A percentile compares a stretch with the other conserved stretches of the same genome.
phyloP scores from a whole-genome alignment of 1,284 basidiomycete species.

The Abortiporus biennis region DNA sequence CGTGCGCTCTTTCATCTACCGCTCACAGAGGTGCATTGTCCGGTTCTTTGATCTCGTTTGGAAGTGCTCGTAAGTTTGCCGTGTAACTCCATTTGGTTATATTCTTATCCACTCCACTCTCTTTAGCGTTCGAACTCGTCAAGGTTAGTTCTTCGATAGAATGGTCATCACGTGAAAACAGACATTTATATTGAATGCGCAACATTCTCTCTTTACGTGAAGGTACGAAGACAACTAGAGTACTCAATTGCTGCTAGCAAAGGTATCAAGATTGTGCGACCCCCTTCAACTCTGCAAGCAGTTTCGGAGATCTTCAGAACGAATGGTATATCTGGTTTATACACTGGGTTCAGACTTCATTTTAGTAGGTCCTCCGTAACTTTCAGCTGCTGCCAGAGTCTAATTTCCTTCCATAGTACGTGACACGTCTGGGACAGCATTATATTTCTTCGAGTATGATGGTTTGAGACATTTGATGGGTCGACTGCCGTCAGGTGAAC shows the following conservation, averaged over 20 bases:
- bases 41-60: slow-evolving; percentile 77
- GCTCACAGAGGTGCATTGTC: slow-evolving; percentile 63
- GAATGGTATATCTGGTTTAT: slow-evolving; percentile 70
- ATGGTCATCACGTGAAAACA: too few species aligned
- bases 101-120: slow-evolving; percentile 7
- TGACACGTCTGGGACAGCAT: slow-evolving; percentile 75
- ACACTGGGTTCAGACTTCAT: slow-evolving; percentile 81
- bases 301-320: slow-evolving; percentile 62
- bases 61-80: slow-evolving; percentile 74
- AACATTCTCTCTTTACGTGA: slow-evolving; percentile 7
- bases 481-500: slow-evolving; percentile 63
- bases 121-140: slow-evolving; percentile 86
- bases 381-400: not conserved
- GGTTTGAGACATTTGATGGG: slow-evolving; percentile 75
- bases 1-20: slow-evolving; percentile 2
- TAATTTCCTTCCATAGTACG: slow-evolving; percentile 42
- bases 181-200: not conserved
- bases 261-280: slow-evolving; percentile 58
- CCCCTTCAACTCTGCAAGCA: slow-evolving; percentile 70
- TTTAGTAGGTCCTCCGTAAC: slow-evolving; percentile 44
- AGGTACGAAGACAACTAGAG: slow-evolving; percentile 90
- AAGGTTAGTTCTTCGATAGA: slow-evolving; percentile 81
- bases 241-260: slow-evolving; percentile 85
- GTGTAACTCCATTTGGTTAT: not conserved
- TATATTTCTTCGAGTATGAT: slow-evolving; percentile 89